These are phyloP conservation scores for Hyaloscypha bicolor DNA, from an alignment of 495 filamentous ascomycete species.

Conservation along the genomic window DNA sequence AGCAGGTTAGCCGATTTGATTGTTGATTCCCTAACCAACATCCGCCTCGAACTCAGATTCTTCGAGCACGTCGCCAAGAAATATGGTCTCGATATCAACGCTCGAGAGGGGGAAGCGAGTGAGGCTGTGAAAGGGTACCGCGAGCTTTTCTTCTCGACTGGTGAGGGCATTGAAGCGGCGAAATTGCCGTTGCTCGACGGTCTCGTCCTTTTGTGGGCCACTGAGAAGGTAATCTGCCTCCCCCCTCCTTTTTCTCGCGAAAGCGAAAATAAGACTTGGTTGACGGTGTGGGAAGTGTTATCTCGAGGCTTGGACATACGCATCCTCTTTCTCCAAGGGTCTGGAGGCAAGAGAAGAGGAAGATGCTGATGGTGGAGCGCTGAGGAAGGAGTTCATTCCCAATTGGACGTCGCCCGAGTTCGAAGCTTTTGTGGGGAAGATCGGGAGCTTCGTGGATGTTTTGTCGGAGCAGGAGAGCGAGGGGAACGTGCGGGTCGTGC, in stretches of 20 bases:
- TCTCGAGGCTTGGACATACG: too few species aligned
- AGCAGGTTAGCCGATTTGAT: slow-evolving; percentile 55
- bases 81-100: slow-evolving; percentile 59
- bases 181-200: slow-evolving; percentile 56
- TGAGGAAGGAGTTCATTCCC: slow-evolving; percentile 63
- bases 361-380: slow-evolving; percentile 63
- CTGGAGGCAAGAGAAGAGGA: slow-evolving; percentile 1
- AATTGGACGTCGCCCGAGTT: slow-evolving; percentile 68
- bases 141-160: slow-evolving; percentile 36
- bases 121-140: slow-evolving; percentile 30
- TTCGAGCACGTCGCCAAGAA: slow-evolving; percentile 66
- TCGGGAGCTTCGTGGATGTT: slow-evolving; percentile 43
- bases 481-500: neutral
- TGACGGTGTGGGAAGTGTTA: slow-evolving; percentile 27
- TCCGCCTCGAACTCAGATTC: slow-evolving; percentile 66
- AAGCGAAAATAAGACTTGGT: slow-evolving; percentile 46
- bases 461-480: slow-evolving; percentile 20
- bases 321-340: too few species aligned
- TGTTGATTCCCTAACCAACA: slow-evolving; percentile 64
- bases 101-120: slow-evolving; percentile 39
- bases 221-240: slow-evolving; percentile 54
- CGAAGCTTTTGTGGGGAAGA: slow-evolving; percentile 57
- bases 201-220: slow-evolving; percentile 72
- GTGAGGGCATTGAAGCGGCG: slow-evolving; percentile 11
- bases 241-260: slow-evolving; percentile 49